A percentile compares a stretch with the other conserved stretches of the same genome.
These are phyloP conservation scores for Xylariales sp. DNA, from an alignment of 2,329 filamentous ascomycete species.

Conservation along the genomic window DNA sequence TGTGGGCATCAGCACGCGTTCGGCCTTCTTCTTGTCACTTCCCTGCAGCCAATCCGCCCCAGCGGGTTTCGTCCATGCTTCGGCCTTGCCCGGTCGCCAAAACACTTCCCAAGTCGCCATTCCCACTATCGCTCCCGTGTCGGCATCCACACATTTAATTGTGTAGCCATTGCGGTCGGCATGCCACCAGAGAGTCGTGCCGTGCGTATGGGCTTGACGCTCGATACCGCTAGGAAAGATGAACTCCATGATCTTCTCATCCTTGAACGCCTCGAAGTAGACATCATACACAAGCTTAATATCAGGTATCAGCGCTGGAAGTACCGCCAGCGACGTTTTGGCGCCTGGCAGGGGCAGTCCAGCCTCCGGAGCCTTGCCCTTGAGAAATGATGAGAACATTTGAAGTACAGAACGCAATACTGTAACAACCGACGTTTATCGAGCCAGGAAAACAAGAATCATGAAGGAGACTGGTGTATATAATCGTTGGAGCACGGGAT, in stretches of 20 bases:
- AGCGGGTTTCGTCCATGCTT: conserved; percentile 17
- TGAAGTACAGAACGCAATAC: too few species aligned
- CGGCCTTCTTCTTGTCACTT: conserved; percentile 15
- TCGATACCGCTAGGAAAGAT: conserved; percentile 14
- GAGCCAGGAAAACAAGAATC: too few species aligned
- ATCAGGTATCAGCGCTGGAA: conserved; percentile 19
- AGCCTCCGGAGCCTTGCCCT: neutral
- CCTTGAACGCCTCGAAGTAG: conserved; percentile 21
- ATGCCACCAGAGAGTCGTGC: conserved; percentile 10
- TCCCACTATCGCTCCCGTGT: conserved; percentile 19
- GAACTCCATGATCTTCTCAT: conserved; percentile 14
- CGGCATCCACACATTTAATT: conserved; percentile 20
- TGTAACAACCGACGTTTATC: too few species aligned
- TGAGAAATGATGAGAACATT: too few species aligned
- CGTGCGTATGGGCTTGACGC: conserved; percentile 12
- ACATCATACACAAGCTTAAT: conserved; percentile 19
- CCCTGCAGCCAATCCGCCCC: conserved; percentile 19
- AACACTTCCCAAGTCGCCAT: conserved; percentile 24
- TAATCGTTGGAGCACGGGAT: too few species aligned
- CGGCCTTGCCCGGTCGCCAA: conserved; percentile 16
- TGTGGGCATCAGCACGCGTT: conserved; percentile 15
- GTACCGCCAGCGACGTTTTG: conserved; percentile 19
- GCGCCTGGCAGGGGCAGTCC: neutral
- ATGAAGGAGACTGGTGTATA: too few species aligned
- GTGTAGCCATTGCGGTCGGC: conserved; percentile 14